Evolutionary conservation across 2,329 filamentous ascomycete species (phyloP).

Genomic region (Neonectria neomacrospora): DNA sequence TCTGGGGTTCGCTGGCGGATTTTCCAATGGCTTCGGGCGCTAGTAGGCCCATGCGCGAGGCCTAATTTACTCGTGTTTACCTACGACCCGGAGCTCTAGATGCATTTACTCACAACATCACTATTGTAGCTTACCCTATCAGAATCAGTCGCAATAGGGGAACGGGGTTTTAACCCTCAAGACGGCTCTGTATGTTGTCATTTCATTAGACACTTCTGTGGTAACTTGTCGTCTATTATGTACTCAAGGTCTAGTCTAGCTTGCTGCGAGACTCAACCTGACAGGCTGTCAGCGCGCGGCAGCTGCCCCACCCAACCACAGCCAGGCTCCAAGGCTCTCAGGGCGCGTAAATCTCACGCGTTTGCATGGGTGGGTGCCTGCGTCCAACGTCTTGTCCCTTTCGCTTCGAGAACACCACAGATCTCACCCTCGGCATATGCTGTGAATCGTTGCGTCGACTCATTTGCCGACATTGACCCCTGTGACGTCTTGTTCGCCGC

Average conservation of each 20-base stretch:
- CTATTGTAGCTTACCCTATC: too few relatives aligned
- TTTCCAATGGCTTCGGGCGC: constrained; percentile 16
- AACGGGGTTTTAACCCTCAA: too few relatives aligned
- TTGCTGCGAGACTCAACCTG: not conserved
- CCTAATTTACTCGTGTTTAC: not conserved
- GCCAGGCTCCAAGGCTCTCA: not conserved
- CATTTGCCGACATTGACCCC: constrained; percentile 21
- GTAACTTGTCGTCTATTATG: too few relatives aligned
- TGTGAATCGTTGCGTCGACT: constrained; percentile 28
- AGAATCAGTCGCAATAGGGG: not conserved
- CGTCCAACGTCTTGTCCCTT: constrained; percentile 13
- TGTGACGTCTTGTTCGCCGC: constrained; percentile 6
- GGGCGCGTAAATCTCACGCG: constrained; percentile 38
- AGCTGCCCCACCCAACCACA: constrained; percentile 1
- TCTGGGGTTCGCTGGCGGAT: constrained; percentile 15
- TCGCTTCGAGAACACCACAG: constrained; percentile 33
- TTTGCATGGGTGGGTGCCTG: constrained; percentile 35
- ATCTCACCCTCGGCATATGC: constrained; percentile 24
- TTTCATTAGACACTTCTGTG: not conserved
- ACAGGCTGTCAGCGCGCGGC: not conserved
- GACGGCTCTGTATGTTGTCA: too few relatives aligned
- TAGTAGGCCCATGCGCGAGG: not conserved
- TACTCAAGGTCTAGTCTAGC: too few relatives aligned
- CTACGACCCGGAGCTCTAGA: not conserved
- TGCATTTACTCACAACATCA: not conserved